Base-by-base conservation (phyloP, 331 rosid species). In the Prunus yedoensis region DNA sequence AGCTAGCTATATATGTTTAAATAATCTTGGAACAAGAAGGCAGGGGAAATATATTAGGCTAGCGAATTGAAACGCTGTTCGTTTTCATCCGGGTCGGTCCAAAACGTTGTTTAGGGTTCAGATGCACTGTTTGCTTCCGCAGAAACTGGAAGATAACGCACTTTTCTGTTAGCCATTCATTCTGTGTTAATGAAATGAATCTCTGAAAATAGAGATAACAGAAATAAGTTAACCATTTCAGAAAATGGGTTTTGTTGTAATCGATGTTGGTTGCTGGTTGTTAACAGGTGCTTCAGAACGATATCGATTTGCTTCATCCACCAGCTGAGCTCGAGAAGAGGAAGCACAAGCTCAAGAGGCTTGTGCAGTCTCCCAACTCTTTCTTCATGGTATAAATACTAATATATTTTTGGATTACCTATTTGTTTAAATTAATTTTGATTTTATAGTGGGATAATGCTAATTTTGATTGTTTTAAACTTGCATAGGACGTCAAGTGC, bases 341-440 rank as follows among this genome's bases (percentile, higher is more conserved):
- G 80, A 93, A 90, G 82, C 97, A 93, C 93, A 93, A 93, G 83
- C 96, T 93, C 81, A 93, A 93, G 76, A 91, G 97, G 52, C 97
- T 93, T 51, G 94, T 93, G 63, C 96, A 90, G 74, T 84, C 97
- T 0, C 97, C 97, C 49, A 90, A 92, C 77, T 92, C 97, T 38
- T 92, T 92, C 80, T 92, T 92, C 88, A 92, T 93, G 97, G 97
- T 93, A 93, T 60, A 6, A 18, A 41, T 41, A 2, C 3, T 4
- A 11, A n/a, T 47, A 2, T 49, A 1, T 5, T 52, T 70, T 18
- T 20, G 6, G 14, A 17, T 2, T 32, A 7, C 8, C 17, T 59
- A 1, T 8, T 1, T 27, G 7, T 45, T 18, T 17, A 61, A 56
- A 3, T 8, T 56, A 20, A 20, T n/a, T 20, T 56, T 52, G 10